Evolutionary conservation across 441 rosid genomes (phyloP), one percentile per base, ranked within the genome.

Genomic region (Eutrema salsugineum): DNA sequence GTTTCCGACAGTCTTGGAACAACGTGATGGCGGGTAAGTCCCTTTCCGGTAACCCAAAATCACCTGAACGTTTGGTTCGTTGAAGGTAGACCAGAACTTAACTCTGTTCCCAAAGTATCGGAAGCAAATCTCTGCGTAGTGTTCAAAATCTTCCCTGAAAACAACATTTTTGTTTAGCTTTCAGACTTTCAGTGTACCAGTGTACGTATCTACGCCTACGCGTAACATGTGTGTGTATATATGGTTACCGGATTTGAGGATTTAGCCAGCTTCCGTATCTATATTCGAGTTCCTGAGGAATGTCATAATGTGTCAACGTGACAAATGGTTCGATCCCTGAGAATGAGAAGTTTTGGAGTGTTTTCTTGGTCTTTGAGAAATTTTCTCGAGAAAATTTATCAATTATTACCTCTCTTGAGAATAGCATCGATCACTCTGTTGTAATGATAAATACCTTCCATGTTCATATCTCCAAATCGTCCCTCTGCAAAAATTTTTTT

Each of bases 251-350:
- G 56, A 79, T 63, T 76, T 80, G 71, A 5, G 84, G 83, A 63
- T 85, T 85, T 62, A 86, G 78, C 97, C 95, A 87, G 33, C 82
- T 80, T 74, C 87, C 79, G 39, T 89, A 91, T 83, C 91, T 82
- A 42, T 56, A 54, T 72, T 78, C 93, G 11, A 91, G 89, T 72
- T 86, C 91, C 76, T 88, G 88, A 73, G 97, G 93, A 46, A 83
- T 62, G 68, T 86, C 92, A 6, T 64, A 86, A 80, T 89, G 94
- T 59, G 83, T 81, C 76, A 88, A 75, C 8, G 91, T 77, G 59
- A 89, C 88, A 72, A 89, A 89, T 36, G 96, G 91, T 56, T 80
- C 78, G 42, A 91, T 87, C 32, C 93, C 97, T 91, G 83, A 51
- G 61, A 63, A 53, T 15, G 33, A 22, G 48, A 32, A 15, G 32